Base-by-base conservation (phyloP, 129 eudicot genomes). In the Arctium lappa region DNA sequence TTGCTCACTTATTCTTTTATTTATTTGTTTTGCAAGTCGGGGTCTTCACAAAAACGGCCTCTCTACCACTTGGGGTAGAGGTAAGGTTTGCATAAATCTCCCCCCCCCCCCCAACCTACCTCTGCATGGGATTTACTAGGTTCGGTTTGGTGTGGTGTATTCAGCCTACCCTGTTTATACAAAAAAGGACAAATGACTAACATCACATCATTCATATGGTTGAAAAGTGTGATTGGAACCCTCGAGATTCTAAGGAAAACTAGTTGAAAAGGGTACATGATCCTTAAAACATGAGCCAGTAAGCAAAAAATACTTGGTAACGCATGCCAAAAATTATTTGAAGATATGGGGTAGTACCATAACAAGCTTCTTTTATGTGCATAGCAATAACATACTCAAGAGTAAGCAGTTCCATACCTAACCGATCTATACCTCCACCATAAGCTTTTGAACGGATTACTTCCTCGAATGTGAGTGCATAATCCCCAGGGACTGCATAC, bases 401-500 rank as follows among this genome's bases (percentile, higher is more conserved):
- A 80, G 33, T 40, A 79, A 76, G 78, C 83, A 80, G 76, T 72
- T 80, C 36, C 90, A 84, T 91, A 94, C 99, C 99, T 83, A 93
- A 75, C 3, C 92, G 95, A 66, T 93, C 97, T 56, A 91, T 71
- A 65, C 83, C 82, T 68, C 90, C 93, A 74, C 97, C 97, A 82
- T 91, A 95, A 68, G 95, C 97, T 81, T 84, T 89, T 50, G 79
- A 79, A 50, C 98, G 95, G 78, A 93, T 90, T 63, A 87, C 93
- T 89, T 95, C 98, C 86, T 95, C 99, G 68, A 95, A 95, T 65
- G 90, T 79, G 81, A 84, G 87, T 48, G 99, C 99, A 82, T 85
- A 82, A 85, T 91, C 97, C 48, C 92, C 99, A 30, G 99, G 99
- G 30, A 95, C 95, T 33, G 98, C 85, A 89, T 95, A 95, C 99